Evolutionary conservation across 305 asterid species (phyloP).

Genomic region (Striga hermonthica): DNA sequence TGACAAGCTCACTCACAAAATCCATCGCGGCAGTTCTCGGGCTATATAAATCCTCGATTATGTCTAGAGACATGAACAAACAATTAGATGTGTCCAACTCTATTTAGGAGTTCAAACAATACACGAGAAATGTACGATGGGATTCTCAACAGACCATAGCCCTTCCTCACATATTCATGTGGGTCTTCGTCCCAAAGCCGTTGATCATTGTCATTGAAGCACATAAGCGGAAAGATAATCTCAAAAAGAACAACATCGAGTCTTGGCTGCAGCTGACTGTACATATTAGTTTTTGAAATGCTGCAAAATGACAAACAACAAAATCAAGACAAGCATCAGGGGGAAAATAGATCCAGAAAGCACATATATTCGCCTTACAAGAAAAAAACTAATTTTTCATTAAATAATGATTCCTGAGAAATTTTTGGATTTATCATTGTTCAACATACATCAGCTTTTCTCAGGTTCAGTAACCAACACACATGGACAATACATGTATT

Average conservation of each 20-base stretch:
- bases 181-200: constrained; percentile 99
- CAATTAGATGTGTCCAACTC: constrained; percentile 14
- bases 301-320: constrained; percentile 46
- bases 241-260: constrained; percentile 83
- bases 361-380: neutral
- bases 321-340: constrained; percentile 13
- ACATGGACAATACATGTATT: neutral
- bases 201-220: constrained; percentile 95
- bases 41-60: constrained; percentile 94
- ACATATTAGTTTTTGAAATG: constrained; percentile 80
- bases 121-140: constrained; percentile 17
- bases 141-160: constrained; percentile 68
- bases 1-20: constrained; percentile 94
- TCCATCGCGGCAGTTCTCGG: constrained; percentile 99
- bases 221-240: constrained; percentile 95
- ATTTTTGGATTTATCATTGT: constrained; percentile 1
- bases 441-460: constrained; percentile 11
- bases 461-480: neutral
- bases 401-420: neutral
- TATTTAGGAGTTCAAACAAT: constrained; percentile 19
- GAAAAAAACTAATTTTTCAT: neutral
- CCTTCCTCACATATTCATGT: constrained; percentile 97
- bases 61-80: constrained; percentile 49
- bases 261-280: constrained; percentile 76
- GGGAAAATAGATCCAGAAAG: neutral